phyloP scores from a whole-genome alignment of 2,329 filamentous ascomycete genomes.

The Ploettnerulaceae sp. region DNA sequence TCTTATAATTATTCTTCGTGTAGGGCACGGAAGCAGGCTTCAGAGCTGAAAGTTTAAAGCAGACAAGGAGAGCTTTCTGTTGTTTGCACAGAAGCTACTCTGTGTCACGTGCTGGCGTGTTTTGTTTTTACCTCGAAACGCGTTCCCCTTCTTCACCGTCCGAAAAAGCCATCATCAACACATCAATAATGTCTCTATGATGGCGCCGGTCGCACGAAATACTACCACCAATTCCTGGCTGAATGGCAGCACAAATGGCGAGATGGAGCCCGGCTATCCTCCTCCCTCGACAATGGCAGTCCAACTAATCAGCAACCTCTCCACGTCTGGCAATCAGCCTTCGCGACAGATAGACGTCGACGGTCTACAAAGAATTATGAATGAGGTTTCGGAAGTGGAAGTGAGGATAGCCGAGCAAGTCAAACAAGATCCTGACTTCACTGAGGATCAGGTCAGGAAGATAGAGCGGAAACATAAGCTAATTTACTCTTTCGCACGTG shows the following conservation, averaged over 20 bases:
- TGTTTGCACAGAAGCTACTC: too few relatives aligned
- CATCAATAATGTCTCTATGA: slow-evolving; percentile 25
- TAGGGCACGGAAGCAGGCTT: too few relatives aligned
- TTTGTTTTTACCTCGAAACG: slow-evolving; percentile 7
- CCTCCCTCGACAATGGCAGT: slow-evolving; percentile 82
- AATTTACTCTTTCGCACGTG: slow-evolving; percentile 76
- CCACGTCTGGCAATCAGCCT: slow-evolving; percentile 56
- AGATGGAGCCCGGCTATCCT: slow-evolving; percentile 24
- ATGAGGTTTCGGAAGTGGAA: slow-evolving; percentile 54
- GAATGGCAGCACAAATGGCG: slow-evolving; percentile 20
- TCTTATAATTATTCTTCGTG: too few relatives aligned
- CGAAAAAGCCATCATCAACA: slow-evolving; percentile 4
- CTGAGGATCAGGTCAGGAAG: slow-evolving; percentile 53
- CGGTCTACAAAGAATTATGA: slow-evolving; percentile 68
- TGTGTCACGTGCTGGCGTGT: slow-evolving; percentile 23
- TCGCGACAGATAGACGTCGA: slow-evolving; percentile 49
- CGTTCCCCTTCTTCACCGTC: slow-evolving; percentile 5
- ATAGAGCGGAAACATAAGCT: slow-evolving; percentile 77
- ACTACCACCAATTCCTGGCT: slow-evolving; percentile 6
- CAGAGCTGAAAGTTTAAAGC: too few relatives aligned
- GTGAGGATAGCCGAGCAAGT: slow-evolving; percentile 44
- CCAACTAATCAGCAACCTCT: slow-evolving; percentile 78
- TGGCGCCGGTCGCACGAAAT: slow-evolving; percentile 22
- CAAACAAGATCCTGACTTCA: neutral
- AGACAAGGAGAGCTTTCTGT: too few relatives aligned